Evolutionary conservation across 768 basidiomycete species (phyloP), one percentile per base, ranked within the genome.

Genomic region (Tricholoma flavovirens): DNA sequence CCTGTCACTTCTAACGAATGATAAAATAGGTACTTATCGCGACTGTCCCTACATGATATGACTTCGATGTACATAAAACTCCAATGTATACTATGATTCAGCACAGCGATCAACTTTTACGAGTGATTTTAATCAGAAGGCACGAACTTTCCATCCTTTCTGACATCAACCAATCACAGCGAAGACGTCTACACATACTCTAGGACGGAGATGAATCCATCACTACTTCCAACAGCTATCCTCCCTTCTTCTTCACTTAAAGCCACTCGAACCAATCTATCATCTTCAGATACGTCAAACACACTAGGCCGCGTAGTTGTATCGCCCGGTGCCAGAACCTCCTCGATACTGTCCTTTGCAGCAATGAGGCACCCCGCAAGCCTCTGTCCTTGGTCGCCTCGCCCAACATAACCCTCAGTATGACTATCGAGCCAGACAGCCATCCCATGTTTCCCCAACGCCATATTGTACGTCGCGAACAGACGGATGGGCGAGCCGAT

Each of bases 381-480:
- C 48, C 86, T 75, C 65, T 89, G 87, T 0, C 85, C 84, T 7
- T 66, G 71, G 50, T 81, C 76, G 35, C 70, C 71, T 26, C 72
- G 73, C 1, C 69, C 69, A 56, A 72, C 70, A 63, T 77, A 75
- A 33, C 75, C 77, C 56, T 83, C 81, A 0, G 81, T 79, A 49
- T 86, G 81, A 49, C 73, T 82, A 60, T 89, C 87, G 32, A 86
- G 69, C 82, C 85, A 89, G 14, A 89, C 59, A 4, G 79, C 81
- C 5, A 83, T 86, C 3, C 86, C 87, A 60, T 80, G 77, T 4
- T 67, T 69, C 0, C 86, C 86, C 17, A 88, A 60, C 0, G 72
- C 71, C 69, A 83, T 75, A 49, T 83, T 75, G 26, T 80, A 79
- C 21, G 72, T 76, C 1, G 80, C 72, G 59, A 84, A 83, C 30